Conservation (phyloP, 2,329 filamentous ascomycete species). For the Ceratocystis albifundus region DNA sequence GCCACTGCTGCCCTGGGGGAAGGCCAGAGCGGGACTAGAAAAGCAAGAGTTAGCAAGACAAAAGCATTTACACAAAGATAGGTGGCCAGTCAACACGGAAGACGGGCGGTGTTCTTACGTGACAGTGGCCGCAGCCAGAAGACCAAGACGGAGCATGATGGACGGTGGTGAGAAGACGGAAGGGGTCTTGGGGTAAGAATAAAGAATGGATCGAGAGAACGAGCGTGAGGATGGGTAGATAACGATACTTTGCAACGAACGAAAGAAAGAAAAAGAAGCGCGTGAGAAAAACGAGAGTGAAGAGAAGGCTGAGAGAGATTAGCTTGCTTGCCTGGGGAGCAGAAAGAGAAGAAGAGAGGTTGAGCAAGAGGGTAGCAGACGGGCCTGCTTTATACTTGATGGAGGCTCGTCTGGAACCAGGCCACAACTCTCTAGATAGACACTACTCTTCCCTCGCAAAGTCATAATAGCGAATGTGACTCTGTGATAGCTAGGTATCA, state of each 20-base stretch:
- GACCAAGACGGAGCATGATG: constrained; percentile 20
- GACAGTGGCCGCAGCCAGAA: constrained; percentile 19
- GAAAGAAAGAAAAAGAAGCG: constrained; percentile 1
- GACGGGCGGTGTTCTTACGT: constrained; percentile 7
- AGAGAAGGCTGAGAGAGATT: constrained; percentile 17
- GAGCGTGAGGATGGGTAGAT: constrained; percentile 7
- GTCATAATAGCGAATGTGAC: not conserved
- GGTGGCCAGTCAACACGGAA: not conserved
- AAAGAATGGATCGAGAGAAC: not conserved
- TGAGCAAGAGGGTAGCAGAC: not conserved
- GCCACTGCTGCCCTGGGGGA: constrained; percentile 14
- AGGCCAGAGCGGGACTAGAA: constrained; percentile 10
- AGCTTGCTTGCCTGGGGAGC: constrained; percentile 17
- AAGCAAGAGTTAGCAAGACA: constrained; percentile 6
- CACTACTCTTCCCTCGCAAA: not conserved
- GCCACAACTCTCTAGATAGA: not conserved
- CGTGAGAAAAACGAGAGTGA: constrained; percentile 4
- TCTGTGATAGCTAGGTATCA: not conserved
- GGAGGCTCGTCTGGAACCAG: not conserved
- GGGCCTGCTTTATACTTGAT: not conserved
- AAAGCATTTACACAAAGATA: not conserved
- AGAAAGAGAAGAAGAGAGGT: not conserved
- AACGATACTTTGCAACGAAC: constrained; percentile 13
- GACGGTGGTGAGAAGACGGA: not conserved
- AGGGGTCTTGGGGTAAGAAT: constrained; percentile 2